phyloP scores from a whole-genome alignment of 169 alveolate genomes.

The Theileria annulata region DNA sequence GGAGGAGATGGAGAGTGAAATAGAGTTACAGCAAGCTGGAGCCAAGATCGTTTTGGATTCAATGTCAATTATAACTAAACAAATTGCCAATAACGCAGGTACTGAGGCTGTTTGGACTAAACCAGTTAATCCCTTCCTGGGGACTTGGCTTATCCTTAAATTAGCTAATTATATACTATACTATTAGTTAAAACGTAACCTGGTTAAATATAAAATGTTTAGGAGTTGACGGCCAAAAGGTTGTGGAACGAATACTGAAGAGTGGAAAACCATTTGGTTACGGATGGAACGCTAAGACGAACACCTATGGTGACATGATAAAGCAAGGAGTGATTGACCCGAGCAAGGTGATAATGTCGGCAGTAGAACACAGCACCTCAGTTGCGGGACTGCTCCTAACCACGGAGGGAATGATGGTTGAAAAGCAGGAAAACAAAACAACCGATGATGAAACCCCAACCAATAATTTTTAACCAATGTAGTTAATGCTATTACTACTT shows the following conservation, averaged over 20 bases:
- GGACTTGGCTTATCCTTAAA: no score
- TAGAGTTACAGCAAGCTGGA: conserved; percentile 85
- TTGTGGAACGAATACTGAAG: conserved; percentile 78
- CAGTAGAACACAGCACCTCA: conserved; percentile 83
- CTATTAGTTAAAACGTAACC: no score
- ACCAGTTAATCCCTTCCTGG: no score
- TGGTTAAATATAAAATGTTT: background rate
- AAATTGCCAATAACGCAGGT: conserved; percentile 84
- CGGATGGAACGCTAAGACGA: conserved; percentile 87
- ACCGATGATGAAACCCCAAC: conserved; percentile 19
- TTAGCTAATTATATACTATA: no score
- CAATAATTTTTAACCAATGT: background rate
- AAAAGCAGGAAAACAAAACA: conserved; percentile 80
- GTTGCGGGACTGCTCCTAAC: conserved; percentile 88
- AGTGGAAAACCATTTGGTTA: conserved; percentile 83
- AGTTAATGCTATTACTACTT: no score
- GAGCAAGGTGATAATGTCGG: conserved; percentile 84
- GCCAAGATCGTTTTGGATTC: conserved; percentile 83
- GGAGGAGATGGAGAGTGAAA: conserved; percentile 84
- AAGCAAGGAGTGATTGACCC: conserved; percentile 87
- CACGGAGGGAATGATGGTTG: conserved; percentile 89
- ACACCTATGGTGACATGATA: conserved; percentile 84
- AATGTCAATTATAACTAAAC: conserved; percentile 80
- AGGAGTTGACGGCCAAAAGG: conserved; percentile 82
- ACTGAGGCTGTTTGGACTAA: conserved; percentile 17